Conservation (phyloP, 345 rosid species). For the Nephelium lappaceum region DNA sequence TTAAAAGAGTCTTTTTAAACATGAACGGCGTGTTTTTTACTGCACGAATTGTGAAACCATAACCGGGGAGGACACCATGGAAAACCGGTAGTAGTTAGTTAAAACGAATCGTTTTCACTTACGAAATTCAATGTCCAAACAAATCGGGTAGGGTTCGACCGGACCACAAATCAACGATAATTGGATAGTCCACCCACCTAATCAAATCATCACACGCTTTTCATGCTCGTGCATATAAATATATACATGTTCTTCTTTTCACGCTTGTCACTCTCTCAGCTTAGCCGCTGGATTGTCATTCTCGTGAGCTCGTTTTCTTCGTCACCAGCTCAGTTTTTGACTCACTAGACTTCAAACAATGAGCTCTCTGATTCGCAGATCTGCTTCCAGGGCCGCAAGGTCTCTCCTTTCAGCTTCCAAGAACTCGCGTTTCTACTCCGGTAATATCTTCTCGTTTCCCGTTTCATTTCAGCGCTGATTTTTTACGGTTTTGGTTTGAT, state of each 20-base stretch:
- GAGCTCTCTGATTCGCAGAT: slow-evolving; percentile 77
- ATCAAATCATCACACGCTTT: background rate
- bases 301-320: background rate
- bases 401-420: slow-evolving; percentile 74
- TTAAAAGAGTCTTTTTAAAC: background rate
- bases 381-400: slow-evolving; percentile 79
- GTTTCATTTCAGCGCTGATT: background rate
- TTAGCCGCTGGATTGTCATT: background rate
- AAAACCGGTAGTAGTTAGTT: background rate
- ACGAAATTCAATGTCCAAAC: background rate
- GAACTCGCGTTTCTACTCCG: slow-evolving; percentile 65
- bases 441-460: slow-evolving; percentile 23
- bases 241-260: background rate
- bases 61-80: background rate
- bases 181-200: background rate
- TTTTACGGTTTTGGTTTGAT: background rate
- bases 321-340: background rate
- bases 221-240: background rate
- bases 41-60: background rate
- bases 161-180: background rate
- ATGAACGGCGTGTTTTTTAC: background rate
- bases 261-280: background rate
- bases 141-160: slow-evolving; percentile 17
- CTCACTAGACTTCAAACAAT: slow-evolving; percentile 32
- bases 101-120: background rate